Evolutionary conservation across 371 early-diverging fungal species (phyloP).

Genomic region (Furculomyces boomerangus): DNA sequence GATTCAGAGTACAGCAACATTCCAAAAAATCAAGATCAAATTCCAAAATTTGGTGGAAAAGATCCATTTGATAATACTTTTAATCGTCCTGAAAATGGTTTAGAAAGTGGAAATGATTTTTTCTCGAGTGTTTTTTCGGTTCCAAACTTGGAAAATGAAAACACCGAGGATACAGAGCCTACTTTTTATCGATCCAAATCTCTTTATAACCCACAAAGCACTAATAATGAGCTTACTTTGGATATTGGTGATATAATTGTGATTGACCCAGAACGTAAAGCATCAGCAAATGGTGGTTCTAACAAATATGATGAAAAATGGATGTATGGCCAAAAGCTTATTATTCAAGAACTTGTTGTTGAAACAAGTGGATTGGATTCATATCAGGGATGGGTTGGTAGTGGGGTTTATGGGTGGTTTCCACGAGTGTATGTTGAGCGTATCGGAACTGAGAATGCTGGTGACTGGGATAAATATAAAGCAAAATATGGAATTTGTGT

Average conservation of each 20-base stretch:
- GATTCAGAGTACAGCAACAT: background rate
- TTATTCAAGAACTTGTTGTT: background rate
- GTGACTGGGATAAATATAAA: constrained; percentile 13
- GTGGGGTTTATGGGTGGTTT: constrained; percentile 15
- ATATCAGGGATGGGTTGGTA: constrained; percentile 13
- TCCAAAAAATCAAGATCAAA: background rate
- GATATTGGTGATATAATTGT: constrained; percentile 13
- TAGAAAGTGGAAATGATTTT: too few relatives aligned
- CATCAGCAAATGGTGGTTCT: background rate
- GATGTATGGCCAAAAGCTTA: constrained; percentile 11
- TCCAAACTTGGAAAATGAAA: too few relatives aligned
- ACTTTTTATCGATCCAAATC: background rate
- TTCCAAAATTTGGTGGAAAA: background rate
- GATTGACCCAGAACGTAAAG: constrained; percentile 4
- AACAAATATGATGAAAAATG: constrained; percentile 12
- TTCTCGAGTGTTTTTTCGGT: too few relatives aligned
- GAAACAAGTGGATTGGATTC: constrained; percentile 3
- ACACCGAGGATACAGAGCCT: background rate
- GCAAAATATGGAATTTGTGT: constrained; percentile 13
- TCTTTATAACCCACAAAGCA: background rate
- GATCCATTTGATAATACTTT: constrained; percentile 7
- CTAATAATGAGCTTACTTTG: constrained; percentile 6
- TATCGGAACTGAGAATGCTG: constrained; percentile 8
- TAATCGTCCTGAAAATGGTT: constrained; percentile 10
- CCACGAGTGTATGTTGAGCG: constrained; percentile 14